Percentiles rank a stretch among this genome's conserved stretches.
Conservation (phyloP, 2,329 filamentous ascomycete genomes). For the Dactylellina drechsleri region DNA sequence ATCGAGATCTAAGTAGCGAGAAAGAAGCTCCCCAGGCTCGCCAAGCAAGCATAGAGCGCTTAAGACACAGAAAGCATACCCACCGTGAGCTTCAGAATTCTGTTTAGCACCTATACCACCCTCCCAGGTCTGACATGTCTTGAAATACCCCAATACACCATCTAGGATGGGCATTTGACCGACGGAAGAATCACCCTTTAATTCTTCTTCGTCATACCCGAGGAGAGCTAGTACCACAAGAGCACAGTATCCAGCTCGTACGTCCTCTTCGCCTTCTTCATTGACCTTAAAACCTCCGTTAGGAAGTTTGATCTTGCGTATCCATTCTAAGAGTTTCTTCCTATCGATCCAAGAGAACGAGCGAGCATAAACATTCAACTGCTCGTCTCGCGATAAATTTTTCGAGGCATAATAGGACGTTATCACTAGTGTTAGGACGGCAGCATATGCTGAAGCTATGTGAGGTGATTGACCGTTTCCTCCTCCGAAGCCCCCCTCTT, state of each 20-base stretch:
- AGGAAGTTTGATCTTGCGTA: constrained; percentile 83
- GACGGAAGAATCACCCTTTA: constrained; percentile 23
- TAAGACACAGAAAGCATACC: constrained; percentile 93
- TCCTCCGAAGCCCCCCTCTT: constrained; percentile 85
- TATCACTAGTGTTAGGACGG: constrained; percentile 79
- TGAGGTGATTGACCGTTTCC: constrained; percentile 92
- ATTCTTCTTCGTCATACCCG: constrained; percentile 59
- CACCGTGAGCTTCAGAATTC: constrained; percentile 88
- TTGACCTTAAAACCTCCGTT: constrained; percentile 91
- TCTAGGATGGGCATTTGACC: constrained; percentile 47
- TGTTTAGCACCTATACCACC: constrained; percentile 89
- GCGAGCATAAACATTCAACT: constrained; percentile 68
- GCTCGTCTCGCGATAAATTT: constrained; percentile 64
- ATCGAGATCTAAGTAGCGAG: constrained; percentile 72
- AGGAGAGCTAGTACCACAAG: constrained; percentile 84
- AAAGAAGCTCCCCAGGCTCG: constrained; percentile 69
- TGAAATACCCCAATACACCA: constrained; percentile 60
- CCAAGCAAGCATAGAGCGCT: constrained; percentile 88
- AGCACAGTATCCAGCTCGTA: constrained; percentile 92
- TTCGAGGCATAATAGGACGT: constrained; percentile 39
- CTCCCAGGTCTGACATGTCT: constrained; percentile 81
- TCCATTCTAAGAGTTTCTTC: constrained; percentile 87
- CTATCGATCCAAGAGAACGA: constrained; percentile 71
- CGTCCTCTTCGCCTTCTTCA: constrained; percentile 87
- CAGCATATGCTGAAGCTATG: constrained; percentile 87